Evolutionary conservation across 2,329 filamentous ascomycete genomes (phyloP).

Genomic region (Sphaerulina musiva): DNA sequence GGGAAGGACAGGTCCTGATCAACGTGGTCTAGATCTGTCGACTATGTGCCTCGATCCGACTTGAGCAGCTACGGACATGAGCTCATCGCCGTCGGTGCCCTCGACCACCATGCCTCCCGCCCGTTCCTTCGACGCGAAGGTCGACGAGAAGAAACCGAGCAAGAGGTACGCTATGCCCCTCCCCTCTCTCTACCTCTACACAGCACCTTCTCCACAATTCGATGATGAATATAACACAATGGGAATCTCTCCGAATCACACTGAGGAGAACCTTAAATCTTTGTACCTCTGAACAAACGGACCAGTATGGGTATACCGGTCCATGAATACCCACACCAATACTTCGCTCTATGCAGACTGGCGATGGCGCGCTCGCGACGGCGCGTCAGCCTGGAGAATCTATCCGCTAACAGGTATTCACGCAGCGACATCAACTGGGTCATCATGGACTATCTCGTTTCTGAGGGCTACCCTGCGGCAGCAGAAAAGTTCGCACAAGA

Average conservation of each 20-base stretch:
- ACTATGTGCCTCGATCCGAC: not conserved
- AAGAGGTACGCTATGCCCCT: slow-evolving; percentile 58
- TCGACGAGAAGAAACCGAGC: slow-evolving; percentile 75
- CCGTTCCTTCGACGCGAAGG: slow-evolving; percentile 70
- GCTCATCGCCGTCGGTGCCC: slow-evolving; percentile 64
- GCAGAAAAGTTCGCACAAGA: slow-evolving; percentile 91
- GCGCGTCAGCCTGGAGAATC: slow-evolving; percentile 4
- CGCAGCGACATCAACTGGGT: slow-evolving; percentile 86
- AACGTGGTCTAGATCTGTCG: not conserved
- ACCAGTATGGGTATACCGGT: slow-evolving; percentile 2
- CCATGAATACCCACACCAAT: slow-evolving; percentile 1
- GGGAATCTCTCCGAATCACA: slow-evolving; percentile 99
- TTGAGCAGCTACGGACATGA: slow-evolving; percentile 22
- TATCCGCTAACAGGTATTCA: slow-evolving; percentile 19
- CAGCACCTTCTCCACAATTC: slow-evolving; percentile 37
- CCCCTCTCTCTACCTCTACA: not conserved
- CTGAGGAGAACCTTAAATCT: slow-evolving; percentile 81
- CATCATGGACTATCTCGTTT: slow-evolving; percentile 94
- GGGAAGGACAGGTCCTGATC: not conserved
- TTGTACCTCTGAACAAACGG: slow-evolving; percentile 59
- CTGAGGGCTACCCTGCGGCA: slow-evolving; percentile 87
- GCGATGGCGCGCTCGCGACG: not conserved
- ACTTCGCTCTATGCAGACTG: slow-evolving; percentile 2
- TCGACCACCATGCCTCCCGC: slow-evolving; percentile 55
- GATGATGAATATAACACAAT: slow-evolving; percentile 84